Evolutionary conservation across 73 alveolate genomes (phyloP).

Genomic region (Blepharisma stoltei): DNA sequence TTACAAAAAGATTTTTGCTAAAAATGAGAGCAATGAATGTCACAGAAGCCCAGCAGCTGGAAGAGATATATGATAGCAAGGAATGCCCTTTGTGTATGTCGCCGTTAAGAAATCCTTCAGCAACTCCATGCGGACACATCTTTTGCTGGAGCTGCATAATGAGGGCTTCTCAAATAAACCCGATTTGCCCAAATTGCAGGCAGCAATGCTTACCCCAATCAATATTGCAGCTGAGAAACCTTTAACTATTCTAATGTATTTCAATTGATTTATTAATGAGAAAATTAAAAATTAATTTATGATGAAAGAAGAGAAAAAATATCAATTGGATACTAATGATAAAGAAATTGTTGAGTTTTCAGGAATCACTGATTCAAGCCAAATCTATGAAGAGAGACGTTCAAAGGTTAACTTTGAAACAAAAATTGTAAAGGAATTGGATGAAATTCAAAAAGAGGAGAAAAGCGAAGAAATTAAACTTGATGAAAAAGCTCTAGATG

Average conservation of each 20-base stretch:
- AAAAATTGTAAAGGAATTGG: too few species aligned
- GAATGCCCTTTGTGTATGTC: conserved; percentile 60
- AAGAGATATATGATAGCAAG: conserved; percentile 33
- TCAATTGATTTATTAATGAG: too few species aligned
- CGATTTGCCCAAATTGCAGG: conserved; percentile 66
- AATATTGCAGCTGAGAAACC: conserved; percentile 22
- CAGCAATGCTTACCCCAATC: conserved; percentile 50
- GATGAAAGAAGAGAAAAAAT: too few species aligned
- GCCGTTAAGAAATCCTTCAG: conserved; percentile 38
- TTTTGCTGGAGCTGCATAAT: conserved; percentile 73
- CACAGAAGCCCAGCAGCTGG: neutral
- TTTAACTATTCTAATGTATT: neutral
- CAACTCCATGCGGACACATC: conserved; percentile 69
- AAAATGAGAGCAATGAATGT: neutral
- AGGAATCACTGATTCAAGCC: too few species aligned
- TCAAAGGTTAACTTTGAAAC: too few species aligned
- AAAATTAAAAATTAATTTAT: too few species aligned
- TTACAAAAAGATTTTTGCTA: neutral
- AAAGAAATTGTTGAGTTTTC: too few species aligned
- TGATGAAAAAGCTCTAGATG: neutral
- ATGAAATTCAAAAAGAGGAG: too few species aligned
- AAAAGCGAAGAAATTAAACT: neutral
- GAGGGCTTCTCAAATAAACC: conserved; percentile 40
- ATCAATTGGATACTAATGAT: too few species aligned
- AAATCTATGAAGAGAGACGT: too few species aligned